Evolutionary conservation across 371 early-diverging fungal genomes (phyloP).

Genomic region (Phascolomyces articulosus): DNA sequence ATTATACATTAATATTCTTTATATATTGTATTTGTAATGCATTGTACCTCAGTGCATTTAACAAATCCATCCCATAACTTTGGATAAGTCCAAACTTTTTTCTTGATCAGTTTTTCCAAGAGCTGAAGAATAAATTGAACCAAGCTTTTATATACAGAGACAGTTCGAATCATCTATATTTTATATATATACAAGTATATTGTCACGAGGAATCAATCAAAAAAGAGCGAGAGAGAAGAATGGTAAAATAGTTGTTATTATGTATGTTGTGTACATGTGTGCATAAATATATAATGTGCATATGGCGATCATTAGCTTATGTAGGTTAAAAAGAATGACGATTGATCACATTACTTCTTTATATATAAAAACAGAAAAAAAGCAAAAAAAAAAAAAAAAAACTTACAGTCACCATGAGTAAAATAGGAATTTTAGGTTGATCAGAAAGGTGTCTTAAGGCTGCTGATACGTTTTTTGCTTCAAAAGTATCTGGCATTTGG

Average conservation of each 20-base stretch:
- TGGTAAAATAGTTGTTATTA: not conserved
- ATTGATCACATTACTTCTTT: slow-evolving; percentile 3
- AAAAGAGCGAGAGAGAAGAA: too few species aligned
- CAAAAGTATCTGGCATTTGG: slow-evolving; percentile 65
- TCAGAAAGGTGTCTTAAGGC: slow-evolving; percentile 67
- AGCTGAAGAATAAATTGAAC: slow-evolving; percentile 60
- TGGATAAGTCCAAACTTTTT: slow-evolving; percentile 70
- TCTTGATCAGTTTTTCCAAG: slow-evolving; percentile 61
- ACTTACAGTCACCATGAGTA: slow-evolving; percentile 76
- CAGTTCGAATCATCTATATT: slow-evolving; percentile 61
- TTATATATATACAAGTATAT: not conserved
- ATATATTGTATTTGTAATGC: too few species aligned
- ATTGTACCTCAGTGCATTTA: slow-evolving; percentile 55
- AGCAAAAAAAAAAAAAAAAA: not conserved
- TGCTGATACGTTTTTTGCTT: slow-evolving; percentile 66
- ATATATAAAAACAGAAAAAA: not conserved
- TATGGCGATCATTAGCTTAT: too few species aligned
- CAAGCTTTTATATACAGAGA: slow-evolving; percentile 64
- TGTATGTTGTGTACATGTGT: not conserved
- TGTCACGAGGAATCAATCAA: not conserved
- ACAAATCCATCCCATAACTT: slow-evolving; percentile 84
- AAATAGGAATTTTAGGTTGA: slow-evolving; percentile 63
- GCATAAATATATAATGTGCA: too few species aligned
- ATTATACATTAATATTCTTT: too few species aligned
- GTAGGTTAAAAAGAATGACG: not conserved